Conservation (phyloP, 225 moss, liverwort and hornwort species). For the Physcomitrium patens region DNA sequence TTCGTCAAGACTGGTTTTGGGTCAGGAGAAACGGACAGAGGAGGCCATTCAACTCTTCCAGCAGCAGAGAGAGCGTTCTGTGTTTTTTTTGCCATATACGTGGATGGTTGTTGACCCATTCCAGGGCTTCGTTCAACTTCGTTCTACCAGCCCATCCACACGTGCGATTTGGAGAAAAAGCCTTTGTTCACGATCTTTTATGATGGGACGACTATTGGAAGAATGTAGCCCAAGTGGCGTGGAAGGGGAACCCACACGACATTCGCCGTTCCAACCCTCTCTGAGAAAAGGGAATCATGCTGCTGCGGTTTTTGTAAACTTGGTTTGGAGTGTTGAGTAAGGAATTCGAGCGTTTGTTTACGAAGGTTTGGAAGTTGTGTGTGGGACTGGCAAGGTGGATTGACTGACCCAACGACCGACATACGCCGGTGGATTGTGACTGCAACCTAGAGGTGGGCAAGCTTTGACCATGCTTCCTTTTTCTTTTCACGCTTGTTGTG, state of each 20-base stretch:
- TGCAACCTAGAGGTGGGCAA: conserved; percentile 22
- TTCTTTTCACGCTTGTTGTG: not conserved
- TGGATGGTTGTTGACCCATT: conserved; percentile 16
- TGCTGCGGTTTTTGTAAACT: not conserved
- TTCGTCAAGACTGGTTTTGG: not conserved
- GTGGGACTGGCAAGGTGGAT: not conserved
- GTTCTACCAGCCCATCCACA: not conserved
- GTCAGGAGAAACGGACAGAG: not conserved
- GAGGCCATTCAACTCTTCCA: not conserved
- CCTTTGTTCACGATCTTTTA: not conserved
- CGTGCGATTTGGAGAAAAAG: not conserved
- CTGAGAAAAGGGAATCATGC: too few relatives aligned
- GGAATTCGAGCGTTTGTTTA: not conserved
- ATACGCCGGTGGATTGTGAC: not conserved
- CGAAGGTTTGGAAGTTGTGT: not conserved
- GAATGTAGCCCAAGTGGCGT: too few relatives aligned
- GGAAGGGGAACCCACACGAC: too few relatives aligned
- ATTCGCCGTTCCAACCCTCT: too few relatives aligned
- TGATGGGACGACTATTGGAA: too few relatives aligned
- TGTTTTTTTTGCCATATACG: not conserved
- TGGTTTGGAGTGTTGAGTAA: conserved; percentile 13
- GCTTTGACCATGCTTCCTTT: not conserved
- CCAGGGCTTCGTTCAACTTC: not conserved
- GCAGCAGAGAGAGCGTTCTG: not conserved
- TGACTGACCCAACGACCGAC: not conserved